These are phyloP conservation scores for Zizania latifolia DNA, from an alignment of 176 grass and related monocot species.

Conservation along the genomic window DNA sequence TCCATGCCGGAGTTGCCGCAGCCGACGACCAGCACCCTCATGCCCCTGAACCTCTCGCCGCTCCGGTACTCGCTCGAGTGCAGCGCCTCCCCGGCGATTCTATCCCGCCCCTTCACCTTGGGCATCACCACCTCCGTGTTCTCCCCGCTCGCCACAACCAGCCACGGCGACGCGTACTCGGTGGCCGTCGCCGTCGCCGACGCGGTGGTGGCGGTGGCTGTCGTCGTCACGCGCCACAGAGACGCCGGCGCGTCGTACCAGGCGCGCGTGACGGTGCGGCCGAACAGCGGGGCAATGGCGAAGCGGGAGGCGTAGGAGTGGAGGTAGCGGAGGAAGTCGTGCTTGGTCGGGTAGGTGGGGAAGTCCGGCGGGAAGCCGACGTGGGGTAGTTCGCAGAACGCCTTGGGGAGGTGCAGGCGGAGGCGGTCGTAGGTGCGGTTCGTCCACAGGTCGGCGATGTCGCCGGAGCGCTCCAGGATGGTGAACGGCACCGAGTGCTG, in stretches of 20 bases:
- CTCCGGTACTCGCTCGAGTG: slow-evolving; percentile 86
- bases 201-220: background rate
- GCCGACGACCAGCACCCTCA: slow-evolving; percentile 71
- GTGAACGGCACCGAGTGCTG: slow-evolving; percentile 47
- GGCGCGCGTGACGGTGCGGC: slow-evolving; percentile 47
- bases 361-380: slow-evolving; percentile 62
- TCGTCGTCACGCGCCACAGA: slow-evolving; percentile 54
- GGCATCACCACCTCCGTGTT: slow-evolving; percentile 79
- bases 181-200: background rate
- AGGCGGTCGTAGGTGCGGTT: slow-evolving; percentile 86
- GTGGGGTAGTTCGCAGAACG: slow-evolving; percentile 80
- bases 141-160: slow-evolving; percentile 91
- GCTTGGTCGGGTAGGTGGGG: slow-evolving; percentile 69
- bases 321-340: slow-evolving; percentile 78
- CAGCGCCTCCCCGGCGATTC: slow-evolving; percentile 55
- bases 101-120: slow-evolving; percentile 61
- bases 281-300: slow-evolving; percentile 56
- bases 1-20: slow-evolving; percentile 99
- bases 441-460: slow-evolving; percentile 76
- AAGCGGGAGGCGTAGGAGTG: slow-evolving; percentile 63
- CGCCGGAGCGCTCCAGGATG: slow-evolving; percentile 75
- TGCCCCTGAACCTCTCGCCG: slow-evolving; percentile 61
- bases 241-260: slow-evolving; percentile 31
- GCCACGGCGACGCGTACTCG: slow-evolving; percentile 69
- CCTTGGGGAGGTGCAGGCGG: slow-evolving; percentile 82